Evolutionary conservation across 2,329 filamentous ascomycete genomes (phyloP), one percentile per base, ranked within the genome.

Genomic region (Arthrobotrys entomopaga): DNA sequence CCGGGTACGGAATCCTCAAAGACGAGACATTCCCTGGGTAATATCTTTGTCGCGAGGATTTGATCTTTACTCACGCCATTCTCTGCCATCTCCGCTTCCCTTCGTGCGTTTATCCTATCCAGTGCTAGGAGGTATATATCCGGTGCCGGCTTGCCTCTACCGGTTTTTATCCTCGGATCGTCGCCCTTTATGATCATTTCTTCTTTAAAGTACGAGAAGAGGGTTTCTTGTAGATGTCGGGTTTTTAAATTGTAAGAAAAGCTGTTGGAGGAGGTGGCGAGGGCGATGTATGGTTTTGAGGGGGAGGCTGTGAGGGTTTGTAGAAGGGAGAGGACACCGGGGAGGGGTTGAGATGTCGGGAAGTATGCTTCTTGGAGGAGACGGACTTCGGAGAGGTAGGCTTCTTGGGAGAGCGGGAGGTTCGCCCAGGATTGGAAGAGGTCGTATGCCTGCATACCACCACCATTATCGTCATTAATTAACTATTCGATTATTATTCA

Each of bases 1-100:
- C 95, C 95, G 0, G 93, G 92, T 0, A 98, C 93, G 52, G 90
- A 92, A 81, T 99, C 95, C 82, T 99, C 95, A 79, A 99, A 98
- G 0, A 98, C 95, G 15, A 99, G 85, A 80, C 95, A 98, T 82
- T 98, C 94, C 77, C 91, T 90, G 0, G 93, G 92, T 63, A 80
- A 84, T 76, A 99, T 89, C 61, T 85, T 84, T 71, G 86, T 74
- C 10, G 70, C 70, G 11, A 74, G 34, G 19, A 74, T 74, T 38
- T 66, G 57, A 13, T 74, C 70, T n/a, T 34, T 74, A 20, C 63
- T 58, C 5, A 49, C 70, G n/a, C 70, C 70, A 19, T 59, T 67
- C n/a, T 57, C 50, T 0, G 64, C 40, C 70, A 74, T 74, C 50
- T 67, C 70, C 34, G 46, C 63, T 38, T 74, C 70, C 19, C 70